phyloP scores from a whole-genome alignment of 768 basidiomycete genomes.

The Suillus hirtellus region DNA sequence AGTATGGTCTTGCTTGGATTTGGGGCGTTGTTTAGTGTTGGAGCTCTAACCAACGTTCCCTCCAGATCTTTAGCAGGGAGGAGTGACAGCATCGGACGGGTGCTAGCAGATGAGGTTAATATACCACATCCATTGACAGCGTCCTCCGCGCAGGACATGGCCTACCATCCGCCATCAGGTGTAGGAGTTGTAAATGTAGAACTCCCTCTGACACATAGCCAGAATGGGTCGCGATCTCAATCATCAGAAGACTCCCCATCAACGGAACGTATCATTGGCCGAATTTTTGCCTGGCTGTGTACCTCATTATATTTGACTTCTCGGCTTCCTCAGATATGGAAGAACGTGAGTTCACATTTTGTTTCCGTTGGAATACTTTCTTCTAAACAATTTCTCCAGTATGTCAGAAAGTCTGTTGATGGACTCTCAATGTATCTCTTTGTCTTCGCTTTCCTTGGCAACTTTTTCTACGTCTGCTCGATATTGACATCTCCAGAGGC shows the following conservation, averaged over 20 bases:
- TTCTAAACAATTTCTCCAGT: slow-evolving; percentile 45
- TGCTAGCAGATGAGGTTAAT: slow-evolving; percentile 37
- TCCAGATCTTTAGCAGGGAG: slow-evolving; percentile 28
- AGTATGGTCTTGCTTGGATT: slow-evolving; percentile 81
- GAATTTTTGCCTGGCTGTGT: slow-evolving; percentile 93
- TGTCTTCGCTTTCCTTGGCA: slow-evolving; percentile 91
- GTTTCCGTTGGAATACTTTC: slow-evolving; percentile 5
- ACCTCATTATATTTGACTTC: slow-evolving; percentile 92
- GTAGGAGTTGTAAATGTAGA: slow-evolving; percentile 19
- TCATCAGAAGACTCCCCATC: slow-evolving; percentile 26
- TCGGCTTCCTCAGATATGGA: slow-evolving; percentile 97
- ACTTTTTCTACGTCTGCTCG: slow-evolving; percentile 89
- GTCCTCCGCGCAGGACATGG: slow-evolving; percentile 17
- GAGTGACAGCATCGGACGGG: slow-evolving; percentile 45
- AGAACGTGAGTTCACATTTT: slow-evolving; percentile 69
- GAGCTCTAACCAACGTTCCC: slow-evolving; percentile 43
- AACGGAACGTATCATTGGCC: slow-evolving; percentile 73
- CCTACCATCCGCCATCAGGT: slow-evolving; percentile 11
- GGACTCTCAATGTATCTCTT: slow-evolving; percentile 95
- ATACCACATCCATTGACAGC: slow-evolving; percentile 11
- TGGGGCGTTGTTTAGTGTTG: slow-evolving; percentile 73
- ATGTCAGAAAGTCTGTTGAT: slow-evolving; percentile 86
- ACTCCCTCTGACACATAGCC: slow-evolving; percentile 17
- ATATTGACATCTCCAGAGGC: slow-evolving; percentile 78
- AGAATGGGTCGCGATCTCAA: slow-evolving; percentile 12